A percentile compares a stretch with the other conserved stretches of the same genome.
Conservation (phyloP, 441 rosid genomes). For the Geranium incanum region DNA sequence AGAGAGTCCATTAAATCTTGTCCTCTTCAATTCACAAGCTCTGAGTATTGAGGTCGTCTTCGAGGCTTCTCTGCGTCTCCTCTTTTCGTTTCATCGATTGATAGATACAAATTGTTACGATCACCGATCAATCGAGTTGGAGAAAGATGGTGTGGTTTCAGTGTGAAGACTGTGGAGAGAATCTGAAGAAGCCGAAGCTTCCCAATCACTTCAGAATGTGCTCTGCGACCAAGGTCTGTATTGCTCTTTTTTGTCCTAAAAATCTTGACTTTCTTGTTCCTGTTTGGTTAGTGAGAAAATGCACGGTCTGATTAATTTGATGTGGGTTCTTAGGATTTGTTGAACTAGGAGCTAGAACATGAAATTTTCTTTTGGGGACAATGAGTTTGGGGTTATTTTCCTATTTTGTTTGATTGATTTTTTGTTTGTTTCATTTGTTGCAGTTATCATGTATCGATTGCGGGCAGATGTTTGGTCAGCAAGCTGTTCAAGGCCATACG, state of each 20-base stretch:
- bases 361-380: not conserved
- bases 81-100: not conserved
- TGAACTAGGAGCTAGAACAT: not conserved
- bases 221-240: slow-evolving; percentile 62
- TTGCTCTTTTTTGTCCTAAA: not conserved
- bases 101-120: not conserved
- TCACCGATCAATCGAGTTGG: not conserved
- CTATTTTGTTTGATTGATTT: not conserved
- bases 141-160: slow-evolving; percentile 91
- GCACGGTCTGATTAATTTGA: not conserved
- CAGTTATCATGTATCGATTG: slow-evolving; percentile 94
- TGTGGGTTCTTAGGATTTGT: not conserved
- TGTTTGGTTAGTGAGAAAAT: not conserved
- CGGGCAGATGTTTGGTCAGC: slow-evolving; percentile 68
- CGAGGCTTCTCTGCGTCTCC: not conserved
- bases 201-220: slow-evolving; percentile 73
- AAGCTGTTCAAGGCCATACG: slow-evolving; percentile 68
- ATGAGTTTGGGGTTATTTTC: not conserved
- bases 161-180: slow-evolving; percentile 91
- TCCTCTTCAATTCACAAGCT: not conserved
- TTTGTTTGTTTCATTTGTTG: slow-evolving; percentile 10
- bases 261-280: not conserved
- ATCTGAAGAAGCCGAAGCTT: slow-evolving; percentile 86
- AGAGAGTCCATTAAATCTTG: not conserved
- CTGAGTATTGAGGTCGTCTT: not conserved